These are phyloP conservation scores for Wickerhamiella spandovensis DNA, from an alignment of 805 yeast genomes.

Conservation along the genomic window DNA sequence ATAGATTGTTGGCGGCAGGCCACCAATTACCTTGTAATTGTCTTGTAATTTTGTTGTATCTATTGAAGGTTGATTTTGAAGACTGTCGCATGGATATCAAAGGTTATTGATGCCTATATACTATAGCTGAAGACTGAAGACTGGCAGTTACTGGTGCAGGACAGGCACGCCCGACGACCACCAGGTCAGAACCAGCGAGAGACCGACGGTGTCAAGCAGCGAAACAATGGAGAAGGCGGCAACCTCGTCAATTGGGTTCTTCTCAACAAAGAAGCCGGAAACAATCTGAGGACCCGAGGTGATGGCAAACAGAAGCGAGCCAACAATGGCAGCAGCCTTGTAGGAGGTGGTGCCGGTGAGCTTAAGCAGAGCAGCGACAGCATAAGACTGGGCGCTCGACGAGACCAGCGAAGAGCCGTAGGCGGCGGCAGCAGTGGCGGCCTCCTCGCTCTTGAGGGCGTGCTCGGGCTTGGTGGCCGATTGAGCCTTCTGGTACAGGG, in stretches of 20 bases:
- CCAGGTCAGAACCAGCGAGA: slow-evolving; percentile 28
- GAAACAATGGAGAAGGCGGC: slow-evolving; percentile 22
- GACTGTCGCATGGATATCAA: too few relatives aligned
- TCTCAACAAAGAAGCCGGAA: slow-evolving; percentile 23
- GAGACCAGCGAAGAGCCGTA: slow-evolving; percentile 24
- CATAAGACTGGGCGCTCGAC: slow-evolving; percentile 30
- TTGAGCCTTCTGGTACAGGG: slow-evolving; percentile 27
- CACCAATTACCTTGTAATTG: too few relatives aligned
- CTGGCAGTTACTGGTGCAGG: background rate
- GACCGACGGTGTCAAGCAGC: slow-evolving; percentile 30
- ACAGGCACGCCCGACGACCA: slow-evolving; percentile 12
- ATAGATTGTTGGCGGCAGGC: too few relatives aligned
- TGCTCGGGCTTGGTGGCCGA: slow-evolving; percentile 24
- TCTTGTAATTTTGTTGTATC: too few relatives aligned
- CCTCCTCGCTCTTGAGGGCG: slow-evolving; percentile 26
- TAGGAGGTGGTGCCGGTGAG: slow-evolving; percentile 26
- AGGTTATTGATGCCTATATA: too few relatives aligned
- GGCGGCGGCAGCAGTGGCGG: slow-evolving; percentile 25
- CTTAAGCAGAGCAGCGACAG: slow-evolving; percentile 28
- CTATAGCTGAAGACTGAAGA: background rate
- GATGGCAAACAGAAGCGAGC: slow-evolving; percentile 27
- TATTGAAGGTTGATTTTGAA: too few relatives aligned
- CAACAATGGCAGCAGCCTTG: slow-evolving; percentile 29
- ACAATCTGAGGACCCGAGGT: slow-evolving; percentile 26
- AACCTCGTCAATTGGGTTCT: slow-evolving; percentile 25